Percentiles rank a stretch among this genome's conserved stretches.
Conservation (phyloP, 1,284 basidiomycete species). For the Grifola frondosa region DNA sequence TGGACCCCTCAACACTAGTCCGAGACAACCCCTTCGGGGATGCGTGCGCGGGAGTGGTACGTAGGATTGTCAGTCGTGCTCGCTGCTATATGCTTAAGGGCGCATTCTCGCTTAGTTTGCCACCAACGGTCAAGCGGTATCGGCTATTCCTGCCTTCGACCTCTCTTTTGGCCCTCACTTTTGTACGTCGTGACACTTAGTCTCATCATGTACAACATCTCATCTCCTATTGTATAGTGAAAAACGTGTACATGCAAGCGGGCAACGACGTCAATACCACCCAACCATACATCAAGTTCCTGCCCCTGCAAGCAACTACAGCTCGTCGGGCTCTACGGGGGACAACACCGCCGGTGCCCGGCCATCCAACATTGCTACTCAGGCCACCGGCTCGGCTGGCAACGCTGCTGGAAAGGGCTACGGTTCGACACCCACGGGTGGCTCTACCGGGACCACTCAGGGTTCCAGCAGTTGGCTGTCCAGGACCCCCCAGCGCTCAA, state of each 20-base stretch:
- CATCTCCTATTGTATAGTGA: conserved; percentile 3
- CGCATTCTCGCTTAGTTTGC: too few species aligned
- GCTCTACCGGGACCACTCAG: neutral
- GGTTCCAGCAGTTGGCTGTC: too few species aligned
- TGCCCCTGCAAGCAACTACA: conserved; percentile 8
- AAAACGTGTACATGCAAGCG: conserved; percentile 18
- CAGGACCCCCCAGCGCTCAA: too few species aligned
- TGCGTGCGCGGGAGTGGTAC: too few species aligned
- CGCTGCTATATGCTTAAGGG: too few species aligned
- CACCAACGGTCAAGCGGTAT: conserved; percentile 10
- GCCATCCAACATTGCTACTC: neutral
- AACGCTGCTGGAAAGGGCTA: neutral
- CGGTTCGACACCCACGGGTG: conserved; percentile 1
- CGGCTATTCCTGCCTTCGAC: conserved; percentile 10
- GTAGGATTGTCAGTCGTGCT: too few species aligned
- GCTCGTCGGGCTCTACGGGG: conserved; percentile 1
- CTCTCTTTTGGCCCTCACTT: conserved; percentile 17
- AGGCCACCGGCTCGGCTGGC: neutral
- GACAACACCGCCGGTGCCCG: neutral
- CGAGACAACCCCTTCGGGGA: conserved; percentile 19
- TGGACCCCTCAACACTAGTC: conserved; percentile 10
- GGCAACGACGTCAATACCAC: conserved; percentile 9
- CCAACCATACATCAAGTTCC: conserved; percentile 17
- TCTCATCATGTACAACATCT: neutral
- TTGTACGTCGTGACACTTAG: conserved; percentile 5